These are phyloP conservation scores for Umbelopsis sp. DNA, from an alignment of 371 early-diverging fungal genomes.

Conservation along the genomic window DNA sequence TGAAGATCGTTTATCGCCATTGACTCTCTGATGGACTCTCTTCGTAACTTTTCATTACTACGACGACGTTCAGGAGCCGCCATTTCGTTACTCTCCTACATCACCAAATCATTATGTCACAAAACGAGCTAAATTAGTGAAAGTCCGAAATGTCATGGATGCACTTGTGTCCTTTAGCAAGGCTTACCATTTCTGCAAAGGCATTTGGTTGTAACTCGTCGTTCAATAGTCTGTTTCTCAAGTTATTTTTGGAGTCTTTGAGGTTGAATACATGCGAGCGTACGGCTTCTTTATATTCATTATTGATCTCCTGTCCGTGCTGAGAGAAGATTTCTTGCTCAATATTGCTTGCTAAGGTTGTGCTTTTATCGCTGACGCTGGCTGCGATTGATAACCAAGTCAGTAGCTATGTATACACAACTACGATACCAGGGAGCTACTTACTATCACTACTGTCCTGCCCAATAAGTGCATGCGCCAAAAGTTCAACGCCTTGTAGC, in stretches of 20 bases:
- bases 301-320: slow-evolving; percentile 21
- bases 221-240: slow-evolving; percentile 9
- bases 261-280: slow-evolving; percentile 31
- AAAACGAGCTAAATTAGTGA: neutral
- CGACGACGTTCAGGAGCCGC: slow-evolving; percentile 27
- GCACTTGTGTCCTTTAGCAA: neutral
- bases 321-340: slow-evolving; percentile 24
- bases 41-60: slow-evolving; percentile 25
- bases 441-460: neutral
- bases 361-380: neutral
- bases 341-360: slow-evolving; percentile 22
- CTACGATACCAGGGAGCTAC: neutral
- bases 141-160: neutral
- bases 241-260: slow-evolving; percentile 25
- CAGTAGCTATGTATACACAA: neutral
- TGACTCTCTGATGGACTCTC: slow-evolving; percentile 29
- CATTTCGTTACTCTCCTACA: slow-evolving; percentile 23
- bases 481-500: neutral
- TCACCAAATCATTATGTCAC: slow-evolving; percentile 1
- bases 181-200: slow-evolving; percentile 6
- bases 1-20: slow-evolving; percentile 26
- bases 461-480: slow-evolving; percentile 7
- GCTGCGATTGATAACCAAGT: neutral
- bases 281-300: slow-evolving; percentile 27
- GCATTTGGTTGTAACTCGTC: neutral